phyloP scores from a whole-genome alignment of 192 early-diverging fungal species.

The Gigaspora rosea region DNA sequence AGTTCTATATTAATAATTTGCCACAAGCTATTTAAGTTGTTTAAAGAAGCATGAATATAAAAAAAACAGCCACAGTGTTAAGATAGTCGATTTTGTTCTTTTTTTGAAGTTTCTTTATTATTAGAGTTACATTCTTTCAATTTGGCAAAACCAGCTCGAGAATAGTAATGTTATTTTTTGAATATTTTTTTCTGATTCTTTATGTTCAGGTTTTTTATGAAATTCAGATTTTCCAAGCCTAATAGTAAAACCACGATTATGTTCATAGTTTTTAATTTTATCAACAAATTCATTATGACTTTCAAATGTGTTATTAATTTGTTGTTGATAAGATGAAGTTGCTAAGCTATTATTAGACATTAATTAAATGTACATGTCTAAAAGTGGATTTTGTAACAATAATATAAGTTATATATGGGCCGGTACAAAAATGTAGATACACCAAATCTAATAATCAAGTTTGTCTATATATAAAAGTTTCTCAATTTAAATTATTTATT shows the following conservation, averaged over 20 bases:
- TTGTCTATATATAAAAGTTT: too few species aligned
- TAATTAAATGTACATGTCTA: too few species aligned
- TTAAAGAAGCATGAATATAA: not conserved
- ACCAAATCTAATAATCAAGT: too few species aligned
- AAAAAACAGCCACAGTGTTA: not conserved
- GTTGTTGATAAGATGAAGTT: too few species aligned
- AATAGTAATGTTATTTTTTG: constrained; percentile 7
- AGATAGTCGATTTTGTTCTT: not conserved
- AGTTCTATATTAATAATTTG: too few species aligned
- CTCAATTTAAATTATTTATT: too few species aligned
- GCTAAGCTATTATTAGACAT: too few species aligned
- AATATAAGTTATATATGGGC: too few species aligned
- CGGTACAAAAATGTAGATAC: too few species aligned
- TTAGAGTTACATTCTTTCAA: not conserved
- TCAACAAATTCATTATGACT: too few species aligned
- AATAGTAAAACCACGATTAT: not conserved
- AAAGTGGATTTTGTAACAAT: too few species aligned
- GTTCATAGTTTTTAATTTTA: not conserved
- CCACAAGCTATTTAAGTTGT: not conserved
- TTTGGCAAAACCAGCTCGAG: not conserved
- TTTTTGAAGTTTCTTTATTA: not conserved
- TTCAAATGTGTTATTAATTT: not conserved
- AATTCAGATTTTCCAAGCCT: not conserved
- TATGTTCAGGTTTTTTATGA: not conserved
- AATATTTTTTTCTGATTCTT: not conserved